Evolutionary conservation across 345 rosid genomes (phyloP).

Genomic region (Luvunga scandens): DNA sequence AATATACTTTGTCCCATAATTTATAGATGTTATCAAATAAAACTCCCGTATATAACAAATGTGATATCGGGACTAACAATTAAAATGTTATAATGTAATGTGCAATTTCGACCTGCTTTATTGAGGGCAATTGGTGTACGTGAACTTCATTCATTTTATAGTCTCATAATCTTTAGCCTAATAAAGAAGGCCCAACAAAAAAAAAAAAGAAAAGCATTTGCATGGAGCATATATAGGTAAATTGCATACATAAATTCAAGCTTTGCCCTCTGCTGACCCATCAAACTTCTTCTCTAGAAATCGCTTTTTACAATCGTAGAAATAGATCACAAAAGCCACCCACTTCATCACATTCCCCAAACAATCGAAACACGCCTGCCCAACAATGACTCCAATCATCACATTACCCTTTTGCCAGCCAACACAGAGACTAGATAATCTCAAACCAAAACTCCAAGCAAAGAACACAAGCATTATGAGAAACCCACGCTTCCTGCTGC

Average conservation of each 20-base stretch:
- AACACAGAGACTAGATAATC: conserved; percentile 16
- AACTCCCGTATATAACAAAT: no score
- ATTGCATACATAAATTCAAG: background rate
- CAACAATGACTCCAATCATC: background rate
- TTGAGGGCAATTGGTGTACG: no score
- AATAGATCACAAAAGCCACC: conserved; percentile 24
- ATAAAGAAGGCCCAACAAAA: no score
- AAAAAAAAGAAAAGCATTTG: no score
- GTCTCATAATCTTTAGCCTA: no score
- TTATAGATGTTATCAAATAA: no score
- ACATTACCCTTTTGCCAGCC: conserved; percentile 12
- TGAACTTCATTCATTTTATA: no score
- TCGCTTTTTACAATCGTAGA: conserved; percentile 25
- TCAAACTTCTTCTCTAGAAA: conserved; percentile 24
- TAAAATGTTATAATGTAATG: no score
- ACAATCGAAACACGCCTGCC: conserved; percentile 14
- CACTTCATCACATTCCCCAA: conserved; percentile 24
- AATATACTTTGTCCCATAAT: no score
- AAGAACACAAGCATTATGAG: conserved; percentile 15
- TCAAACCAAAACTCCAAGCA: conserved; percentile 21
- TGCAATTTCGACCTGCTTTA: no score
- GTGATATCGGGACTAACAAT: no score
- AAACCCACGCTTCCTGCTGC: conserved; percentile 25
- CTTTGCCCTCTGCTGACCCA: conserved; percentile 23
- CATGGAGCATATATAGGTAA: no score